Base-by-base conservation (phyloP, 2,329 filamentous ascomycete species). In the Xylaria polymorpha region DNA sequence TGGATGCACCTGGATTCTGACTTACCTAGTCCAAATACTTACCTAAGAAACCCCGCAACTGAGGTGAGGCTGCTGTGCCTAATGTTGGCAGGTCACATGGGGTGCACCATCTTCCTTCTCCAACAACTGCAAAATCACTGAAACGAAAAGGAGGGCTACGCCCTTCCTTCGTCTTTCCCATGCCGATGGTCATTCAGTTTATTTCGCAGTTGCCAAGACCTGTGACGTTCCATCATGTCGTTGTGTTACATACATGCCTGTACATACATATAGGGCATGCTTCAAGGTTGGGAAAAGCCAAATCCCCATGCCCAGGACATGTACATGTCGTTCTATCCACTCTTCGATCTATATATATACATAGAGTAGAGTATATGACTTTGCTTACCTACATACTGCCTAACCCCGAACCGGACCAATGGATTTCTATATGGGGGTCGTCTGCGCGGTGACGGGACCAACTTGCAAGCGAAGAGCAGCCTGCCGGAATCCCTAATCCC, bases 121-220 rank as follows among this genome's bases (percentile, higher is more conserved):
- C 37, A 65, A 53, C 14, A 7, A n/a, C 15, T 46, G 25, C 48
- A 22, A 37, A 35, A 20, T 41, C 25, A 48, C 29, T 37, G 18
- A 18, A 58, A 41, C 14, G n/a, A 48, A 15, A 48, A 18, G n/a
- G 44, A 56, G 37, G 18, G 25, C 37, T 18, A 22, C 29, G 25
- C 25, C 25, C 25, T 29, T 18, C 50, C 50, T 51, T 58, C 32
- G 57, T 14, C 29, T 48, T 44, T 53, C 48, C 57, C 58, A 57
- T 12, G 48, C 12, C 43, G 9, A 50, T 64, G 46, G 22, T 37
- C 50, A 20, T 48, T 39, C 60, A 14, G 37, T 55, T 20, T 50
- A 35, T 60, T 12, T 53, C 15, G 35, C 39, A 51, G 35, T 43
- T 20, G 64, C 67, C 60, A 69, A 69, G 64, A n/a, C 39, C n/a